phyloP scores from a whole-genome alignment of 768 basidiomycete genomes.

The Rhizopogon vesiculosus region DNA sequence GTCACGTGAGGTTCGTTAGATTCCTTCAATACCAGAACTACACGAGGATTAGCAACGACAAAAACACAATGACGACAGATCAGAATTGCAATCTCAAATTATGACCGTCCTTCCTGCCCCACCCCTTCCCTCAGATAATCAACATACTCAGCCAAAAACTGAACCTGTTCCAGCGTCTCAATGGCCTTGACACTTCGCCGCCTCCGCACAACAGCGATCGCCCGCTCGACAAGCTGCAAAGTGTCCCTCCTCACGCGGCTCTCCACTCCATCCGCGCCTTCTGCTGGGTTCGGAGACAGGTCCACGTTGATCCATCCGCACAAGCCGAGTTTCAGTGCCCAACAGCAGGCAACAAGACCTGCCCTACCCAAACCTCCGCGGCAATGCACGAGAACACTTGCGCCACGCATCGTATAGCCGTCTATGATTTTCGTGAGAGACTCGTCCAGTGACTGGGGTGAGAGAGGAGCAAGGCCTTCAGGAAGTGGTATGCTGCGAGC shows the following conservation, averaged over 20 bases:
- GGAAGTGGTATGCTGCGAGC: slow-evolving; percentile 76
- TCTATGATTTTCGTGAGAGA: slow-evolving; percentile 63
- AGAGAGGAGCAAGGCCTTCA: slow-evolving; percentile 79
- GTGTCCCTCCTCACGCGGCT: slow-evolving; percentile 37
- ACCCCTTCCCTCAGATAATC: slow-evolving; percentile 41
- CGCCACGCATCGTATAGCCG: slow-evolving; percentile 67
- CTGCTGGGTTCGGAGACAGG: not conserved
- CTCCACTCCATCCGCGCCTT: not conserved
- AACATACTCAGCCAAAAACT: slow-evolving; percentile 75
- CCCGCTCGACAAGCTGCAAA: slow-evolving; percentile 65
- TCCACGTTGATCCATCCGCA: slow-evolving; percentile 57
- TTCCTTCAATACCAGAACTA: too few relatives aligned
- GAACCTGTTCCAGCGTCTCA: slow-evolving; percentile 92
- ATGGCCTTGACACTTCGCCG: slow-evolving; percentile 86
- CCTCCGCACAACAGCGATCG: slow-evolving; percentile 66
- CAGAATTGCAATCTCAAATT: not conserved
- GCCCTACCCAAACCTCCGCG: slow-evolving; percentile 93
- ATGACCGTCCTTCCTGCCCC: not conserved
- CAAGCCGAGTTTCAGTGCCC: slow-evolving; percentile 90
- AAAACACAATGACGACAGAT: not conserved
- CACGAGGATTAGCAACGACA: too few relatives aligned
- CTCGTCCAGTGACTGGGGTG: slow-evolving; percentile 53
- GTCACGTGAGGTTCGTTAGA: too few relatives aligned
- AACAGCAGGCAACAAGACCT: slow-evolving; percentile 87
- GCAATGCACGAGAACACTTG: slow-evolving; percentile 80